Evolutionary conservation across 148 eudicot genomes (phyloP).

Genomic region (Rhododendron ferrugineum): DNA sequence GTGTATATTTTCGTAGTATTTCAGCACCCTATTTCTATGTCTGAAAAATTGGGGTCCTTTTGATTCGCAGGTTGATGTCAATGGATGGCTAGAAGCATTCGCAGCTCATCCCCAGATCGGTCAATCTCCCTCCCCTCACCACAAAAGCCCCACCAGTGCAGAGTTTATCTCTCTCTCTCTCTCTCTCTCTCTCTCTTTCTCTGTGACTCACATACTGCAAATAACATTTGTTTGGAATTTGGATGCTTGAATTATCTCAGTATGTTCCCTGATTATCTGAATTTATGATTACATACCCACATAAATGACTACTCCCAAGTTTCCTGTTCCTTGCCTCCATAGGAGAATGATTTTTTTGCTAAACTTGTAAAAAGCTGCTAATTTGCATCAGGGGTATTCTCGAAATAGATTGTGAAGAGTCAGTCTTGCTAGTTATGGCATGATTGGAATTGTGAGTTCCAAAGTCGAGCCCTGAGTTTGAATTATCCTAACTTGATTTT

Average conservation of each 20-base stretch:
- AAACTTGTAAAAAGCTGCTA: background rate
- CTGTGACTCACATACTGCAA: background rate
- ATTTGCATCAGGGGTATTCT: background rate
- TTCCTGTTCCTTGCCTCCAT: background rate
- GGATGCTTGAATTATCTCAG: conserved; percentile 1
- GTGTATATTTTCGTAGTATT: background rate
- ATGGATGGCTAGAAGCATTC: conserved; percentile 93
- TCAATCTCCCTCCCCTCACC: conserved; percentile 32
- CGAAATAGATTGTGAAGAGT: background rate
- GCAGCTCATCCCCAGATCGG: conserved; percentile 88
- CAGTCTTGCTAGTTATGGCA: background rate
- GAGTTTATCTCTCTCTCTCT: conserved; percentile 47
- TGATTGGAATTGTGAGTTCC: background rate
- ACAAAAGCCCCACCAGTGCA: conserved; percentile 50
- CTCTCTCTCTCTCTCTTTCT: background rate
- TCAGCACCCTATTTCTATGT: background rate
- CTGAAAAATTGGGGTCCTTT: conserved; percentile 4
- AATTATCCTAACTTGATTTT: background rate
- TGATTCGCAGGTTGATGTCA: conserved; percentile 63
- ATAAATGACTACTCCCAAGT: background rate
- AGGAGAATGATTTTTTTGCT: background rate
- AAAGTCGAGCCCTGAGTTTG: background rate
- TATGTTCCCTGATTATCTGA: background rate
- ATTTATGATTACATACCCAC: background rate
- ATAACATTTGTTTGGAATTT: background rate